Conservation (phyloP, 2,329 filamentous ascomycete genomes). For the Paracoccidioides lutzii region DNA sequence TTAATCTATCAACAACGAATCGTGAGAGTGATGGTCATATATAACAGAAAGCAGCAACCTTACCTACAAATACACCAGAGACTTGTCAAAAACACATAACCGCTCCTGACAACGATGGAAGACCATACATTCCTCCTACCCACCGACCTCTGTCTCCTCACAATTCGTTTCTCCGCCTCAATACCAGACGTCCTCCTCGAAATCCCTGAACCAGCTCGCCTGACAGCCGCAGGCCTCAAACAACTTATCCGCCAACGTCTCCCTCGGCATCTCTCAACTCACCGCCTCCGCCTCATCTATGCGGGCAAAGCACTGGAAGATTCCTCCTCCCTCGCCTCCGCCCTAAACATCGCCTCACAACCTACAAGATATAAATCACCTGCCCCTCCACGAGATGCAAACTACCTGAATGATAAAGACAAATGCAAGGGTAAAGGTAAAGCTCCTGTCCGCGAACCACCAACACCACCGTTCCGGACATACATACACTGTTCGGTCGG, state of each 20-base stretch:
- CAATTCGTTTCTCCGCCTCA: conserved; percentile 79
- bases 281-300: conserved; percentile 77
- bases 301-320: conserved; percentile 77
- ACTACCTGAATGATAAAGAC: background rate
- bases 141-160: conserved; percentile 44
- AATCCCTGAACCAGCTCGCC: conserved; percentile 53
- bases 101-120: background rate
- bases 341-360: conserved; percentile 51
- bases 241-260: conserved; percentile 65
- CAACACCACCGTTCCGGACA: conserved; percentile 39
- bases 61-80: background rate
- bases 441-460: conserved; percentile 39
- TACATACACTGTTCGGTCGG: conserved; percentile 94
- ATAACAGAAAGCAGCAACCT: background rate
- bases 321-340: conserved; percentile 50
- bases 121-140: background rate
- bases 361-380: conserved; percentile 19
- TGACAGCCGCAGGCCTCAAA: conserved; percentile 67
- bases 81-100: background rate
- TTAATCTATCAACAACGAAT: too few species aligned
- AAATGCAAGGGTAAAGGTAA: conserved; percentile 47
- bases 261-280: conserved; percentile 46
- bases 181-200: conserved; percentile 72
- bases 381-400: conserved; percentile 6
- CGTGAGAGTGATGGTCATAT: background rate